Evolutionary conservation across 2,329 filamentous ascomycete genomes (phyloP).

Genomic region (Fusarium torreyae): DNA sequence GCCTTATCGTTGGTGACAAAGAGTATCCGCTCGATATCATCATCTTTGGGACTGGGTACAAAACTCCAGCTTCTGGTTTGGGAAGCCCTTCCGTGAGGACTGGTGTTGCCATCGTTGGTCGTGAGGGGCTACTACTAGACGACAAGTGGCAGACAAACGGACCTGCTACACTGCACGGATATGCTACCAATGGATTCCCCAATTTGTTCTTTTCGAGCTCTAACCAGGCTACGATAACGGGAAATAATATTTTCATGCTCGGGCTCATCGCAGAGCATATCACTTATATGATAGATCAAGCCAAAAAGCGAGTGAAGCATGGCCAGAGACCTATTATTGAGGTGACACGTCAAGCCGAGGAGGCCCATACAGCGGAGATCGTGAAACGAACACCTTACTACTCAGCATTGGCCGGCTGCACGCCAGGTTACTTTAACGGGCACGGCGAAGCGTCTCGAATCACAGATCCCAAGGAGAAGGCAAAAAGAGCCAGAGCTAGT

Average conservation of each 20-base stretch:
- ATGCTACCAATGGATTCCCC: background rate
- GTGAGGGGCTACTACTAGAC: background rate
- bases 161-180: background rate
- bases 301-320: background rate
- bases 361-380: conserved; percentile 10
- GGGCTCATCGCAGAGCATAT: background rate
- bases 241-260: background rate
- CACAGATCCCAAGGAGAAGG: conserved; percentile 6
- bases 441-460: conserved; percentile 1
- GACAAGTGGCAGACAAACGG: background rate
- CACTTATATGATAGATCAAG: background rate
- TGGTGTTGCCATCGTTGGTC: background rate
- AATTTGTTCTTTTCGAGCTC: background rate
- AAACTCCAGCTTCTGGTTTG: background rate
- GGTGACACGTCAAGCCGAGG: conserved; percentile 2
- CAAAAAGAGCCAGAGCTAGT: conserved; percentile 5
- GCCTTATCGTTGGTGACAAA: background rate
- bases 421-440: conserved; percentile 9
- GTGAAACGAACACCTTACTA: conserved; percentile 8
- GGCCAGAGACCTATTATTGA: conserved; percentile 5
- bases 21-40: background rate
- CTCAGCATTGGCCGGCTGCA: conserved; percentile 8
- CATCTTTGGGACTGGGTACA: background rate
- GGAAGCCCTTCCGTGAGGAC: background rate
- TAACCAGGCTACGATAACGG: background rate